Evolutionary conservation across 1,284 basidiomycete genomes (phyloP), one percentile per base, ranked within the genome.

Genomic region (Moesziomyces sp.): DNA sequence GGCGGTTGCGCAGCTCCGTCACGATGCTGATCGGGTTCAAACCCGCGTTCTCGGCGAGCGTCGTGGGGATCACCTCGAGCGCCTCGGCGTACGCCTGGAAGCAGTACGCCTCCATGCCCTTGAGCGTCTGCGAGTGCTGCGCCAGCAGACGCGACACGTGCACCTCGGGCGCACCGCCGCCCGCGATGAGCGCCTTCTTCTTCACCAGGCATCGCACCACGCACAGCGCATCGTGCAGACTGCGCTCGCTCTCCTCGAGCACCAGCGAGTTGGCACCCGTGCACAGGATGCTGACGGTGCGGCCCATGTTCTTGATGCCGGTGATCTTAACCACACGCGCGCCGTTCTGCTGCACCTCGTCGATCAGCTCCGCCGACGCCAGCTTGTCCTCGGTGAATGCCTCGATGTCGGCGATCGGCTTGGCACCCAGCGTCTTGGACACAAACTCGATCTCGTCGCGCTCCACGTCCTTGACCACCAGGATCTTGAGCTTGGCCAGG

Each of bases 311-410:
- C 88, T 92, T 97, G 77, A 99, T 91, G 24, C 97, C 97, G 3
- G 93, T 94, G 62, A 99, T 92, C 83, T 92, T 92, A 77, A 97
- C 94, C 14, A 97, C 93, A 85, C 95, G 95, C 16, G 92, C 92
- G 35, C 93, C 96, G 40, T 90, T 89, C 68, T 92, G 89, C 64
- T 90, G 90, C 13, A 90, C 89, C 86, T 99, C 97, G 83, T 99
- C 97, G 10, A 98, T 91, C 43, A 99, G 86, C 82, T 99, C 97
- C 3, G 97, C 97, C 74, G 92, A 92, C 38, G 95, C 97, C 16
- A 99, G 89, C 86, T 99, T 99, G 86, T 99, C 97, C 85, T 97
- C 95, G n/a, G 93, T 93, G 86, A 99, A 99, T 16, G 91, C 92
- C 63, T 99, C 97, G 76, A 99, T 97, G 83, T 99, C 97, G 18